Evolutionary conservation across 768 basidiomycete genomes (phyloP), one percentile per base, ranked within the genome.

Genomic region (Amanita exitialis): DNA sequence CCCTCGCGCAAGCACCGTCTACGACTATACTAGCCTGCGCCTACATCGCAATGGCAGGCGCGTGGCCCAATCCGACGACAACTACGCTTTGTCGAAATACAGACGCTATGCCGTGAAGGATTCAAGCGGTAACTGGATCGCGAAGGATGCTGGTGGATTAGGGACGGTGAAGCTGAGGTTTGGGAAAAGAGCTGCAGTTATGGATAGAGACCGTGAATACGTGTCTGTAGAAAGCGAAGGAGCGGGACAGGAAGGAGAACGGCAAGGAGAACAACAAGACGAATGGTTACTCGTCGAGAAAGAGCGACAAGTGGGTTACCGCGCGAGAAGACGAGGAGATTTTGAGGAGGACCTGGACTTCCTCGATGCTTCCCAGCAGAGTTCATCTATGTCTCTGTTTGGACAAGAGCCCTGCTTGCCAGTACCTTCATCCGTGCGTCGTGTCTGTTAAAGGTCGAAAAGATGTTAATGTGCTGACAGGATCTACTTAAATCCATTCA

Each of bases 21-120:
- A 79, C 61, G 86, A 87, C 60, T 71, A 78, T 32, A 70, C 83
- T 0, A 71, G 74, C 38, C 76, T 86, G n/a, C 76, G 81, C 30
- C 61, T 88, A 3, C 83, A 79, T 53, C 75, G 77, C 18, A 77
- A 84, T 58, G 84, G 83, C 4, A 71, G 72, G 20, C 79, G 83
- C 36, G 79, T 85, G 3, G 67, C 73, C 39, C 76, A 70, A 51
- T 63, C 64, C 63, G 27, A 66, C 69, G 15, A 64, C 57, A 52
- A 52, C 34, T 42, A 35, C 15, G 12, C 6, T 15, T 4, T 23
- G 3, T 28, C 23, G 7, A 25, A 15, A 10, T 20, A 12, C 10
- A 13, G 44, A n/a, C 35, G 13, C 27, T 12, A 7, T 27, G 25
- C 43, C 12, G 62, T 73, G 3, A 67, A 69, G 47, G 76, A 79